These are phyloP conservation scores for Candida frijolesensis DNA, from an alignment of 1,139 yeast species.

Conservation along the genomic window DNA sequence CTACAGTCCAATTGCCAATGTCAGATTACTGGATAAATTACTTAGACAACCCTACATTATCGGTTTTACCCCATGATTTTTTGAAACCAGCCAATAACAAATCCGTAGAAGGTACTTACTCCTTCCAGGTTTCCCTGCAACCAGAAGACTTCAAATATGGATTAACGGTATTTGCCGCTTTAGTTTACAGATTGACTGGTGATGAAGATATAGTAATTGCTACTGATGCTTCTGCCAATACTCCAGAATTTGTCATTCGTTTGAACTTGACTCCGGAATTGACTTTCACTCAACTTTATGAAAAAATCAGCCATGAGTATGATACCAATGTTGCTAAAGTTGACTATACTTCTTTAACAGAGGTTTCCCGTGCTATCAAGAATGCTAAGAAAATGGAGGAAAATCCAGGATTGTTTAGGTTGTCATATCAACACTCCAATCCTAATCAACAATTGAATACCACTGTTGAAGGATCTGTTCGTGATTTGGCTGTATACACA, in stretches of 20 bases:
- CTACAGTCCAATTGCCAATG: conserved; percentile 8
- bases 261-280: conserved; percentile 55
- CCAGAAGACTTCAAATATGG: conserved; percentile 47
- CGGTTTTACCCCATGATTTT: conserved; percentile 86
- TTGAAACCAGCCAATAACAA: conserved; percentile 75
- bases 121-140: conserved; percentile 30
- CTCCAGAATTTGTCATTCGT: conserved; percentile 60
- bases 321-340: conserved; percentile 37
- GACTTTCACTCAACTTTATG: conserved; percentile 55
- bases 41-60: conserved; percentile 80
- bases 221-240: conserved; percentile 49
- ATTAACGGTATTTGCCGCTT: conserved; percentile 69
- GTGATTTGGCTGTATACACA: conserved; percentile 63
- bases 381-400: conserved; percentile 51
- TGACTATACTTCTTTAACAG: conserved; percentile 53
- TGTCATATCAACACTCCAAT: conserved; percentile 59
- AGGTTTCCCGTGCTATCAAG: conserved; percentile 56
- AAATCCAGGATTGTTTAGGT: conserved; percentile 64
- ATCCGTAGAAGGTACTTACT: conserved; percentile 62
- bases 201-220: conserved; percentile 93
- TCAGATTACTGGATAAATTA: conserved; percentile 63
- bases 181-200: conserved; percentile 82
- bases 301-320: conserved; percentile 47
- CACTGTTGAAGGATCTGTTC: conserved; percentile 53
- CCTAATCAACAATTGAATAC: conserved; percentile 48